Base-by-base conservation (phyloP, 495 filamentous ascomycete genomes). In the Penicillium simplicissimum region DNA sequence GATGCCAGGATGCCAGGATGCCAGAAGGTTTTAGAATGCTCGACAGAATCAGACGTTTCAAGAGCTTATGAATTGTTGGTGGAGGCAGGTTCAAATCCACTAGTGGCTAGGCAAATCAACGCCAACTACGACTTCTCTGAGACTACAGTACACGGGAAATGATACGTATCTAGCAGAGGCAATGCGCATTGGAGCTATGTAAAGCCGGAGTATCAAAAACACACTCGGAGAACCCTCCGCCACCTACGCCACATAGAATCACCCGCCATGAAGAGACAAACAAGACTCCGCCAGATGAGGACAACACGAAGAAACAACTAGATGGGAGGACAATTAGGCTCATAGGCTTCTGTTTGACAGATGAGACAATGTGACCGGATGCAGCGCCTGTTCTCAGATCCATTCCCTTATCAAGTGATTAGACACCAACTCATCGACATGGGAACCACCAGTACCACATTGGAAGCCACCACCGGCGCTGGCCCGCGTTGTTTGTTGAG, bases 291-390 rank as follows among this genome's bases (percentile, higher is more conserved):
- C 59, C 43, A 35, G 25, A 62, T 52, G 43, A 40, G 53, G 38
- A 62, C 11, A 14, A 42, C 19, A 62, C 35, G 37, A 63, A 23
- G 19, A 54, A 36, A 59, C 52, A 42, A 59, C 28, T 61, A 67
- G 48, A 67, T 67, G 43, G 52, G 52, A 37, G 52, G 61, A 63
- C 60, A 67, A 58, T 63, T 54, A 63, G 57, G 58, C 64, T 60
- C 64, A 49, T 52, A 61, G 58, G 60, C 64, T 52, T 33, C 57
- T 40, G 36, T 35, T 38, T 48, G 60, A 63, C 53, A 63, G 57
- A 63, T 67, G 61, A 56, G 43, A 64, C 38, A 58, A 67, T 61
- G 58, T 61, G 54, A 66, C 25, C 49, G 31, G 17, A 62, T 57
- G 45, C 59, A 57, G 59, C 52, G 53, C 53, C 55, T 42, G 28